These are phyloP conservation scores for Trichoderma polysporum DNA, from an alignment of 2,329 filamentous ascomycete species.

Conservation along the genomic window DNA sequence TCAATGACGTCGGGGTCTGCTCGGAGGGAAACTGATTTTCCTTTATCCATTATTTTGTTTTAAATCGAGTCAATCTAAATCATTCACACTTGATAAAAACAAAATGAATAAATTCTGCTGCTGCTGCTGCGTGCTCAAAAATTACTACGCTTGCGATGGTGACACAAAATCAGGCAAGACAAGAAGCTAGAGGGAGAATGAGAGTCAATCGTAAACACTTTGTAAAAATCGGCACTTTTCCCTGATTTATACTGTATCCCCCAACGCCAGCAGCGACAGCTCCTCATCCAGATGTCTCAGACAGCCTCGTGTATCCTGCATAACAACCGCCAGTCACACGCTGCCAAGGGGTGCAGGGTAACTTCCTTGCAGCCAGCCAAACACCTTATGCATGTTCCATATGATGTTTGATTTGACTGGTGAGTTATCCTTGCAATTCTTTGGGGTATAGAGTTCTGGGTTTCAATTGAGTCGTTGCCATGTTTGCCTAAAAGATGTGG, in stretches of 20 bases:
- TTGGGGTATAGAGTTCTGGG: background rate
- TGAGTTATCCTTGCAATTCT: background rate
- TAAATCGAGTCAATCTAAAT: background rate
- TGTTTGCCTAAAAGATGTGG: background rate
- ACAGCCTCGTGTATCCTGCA: background rate
- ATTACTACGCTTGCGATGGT: background rate
- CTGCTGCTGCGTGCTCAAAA: background rate
- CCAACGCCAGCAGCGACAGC: background rate
- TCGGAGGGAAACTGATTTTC: conserved; percentile 22
- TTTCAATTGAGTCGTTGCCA: background rate
- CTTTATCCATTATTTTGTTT: background rate
- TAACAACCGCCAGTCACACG: background rate
- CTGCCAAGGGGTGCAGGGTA: background rate
- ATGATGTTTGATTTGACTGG: background rate
- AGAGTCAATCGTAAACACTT: background rate
- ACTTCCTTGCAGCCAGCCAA: background rate
- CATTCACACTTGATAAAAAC: background rate
- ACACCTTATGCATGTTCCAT: background rate
- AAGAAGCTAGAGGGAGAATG: background rate
- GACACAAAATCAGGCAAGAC: background rate
- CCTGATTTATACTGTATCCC: background rate
- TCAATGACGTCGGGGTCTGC: conserved; percentile 68
- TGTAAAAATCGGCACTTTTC: background rate
- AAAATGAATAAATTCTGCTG: background rate
- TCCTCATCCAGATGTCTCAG: background rate